Evolutionary conservation across 2,329 filamentous ascomycete genomes (phyloP).

Genomic region (Aspergillus carbonarius): DNA sequence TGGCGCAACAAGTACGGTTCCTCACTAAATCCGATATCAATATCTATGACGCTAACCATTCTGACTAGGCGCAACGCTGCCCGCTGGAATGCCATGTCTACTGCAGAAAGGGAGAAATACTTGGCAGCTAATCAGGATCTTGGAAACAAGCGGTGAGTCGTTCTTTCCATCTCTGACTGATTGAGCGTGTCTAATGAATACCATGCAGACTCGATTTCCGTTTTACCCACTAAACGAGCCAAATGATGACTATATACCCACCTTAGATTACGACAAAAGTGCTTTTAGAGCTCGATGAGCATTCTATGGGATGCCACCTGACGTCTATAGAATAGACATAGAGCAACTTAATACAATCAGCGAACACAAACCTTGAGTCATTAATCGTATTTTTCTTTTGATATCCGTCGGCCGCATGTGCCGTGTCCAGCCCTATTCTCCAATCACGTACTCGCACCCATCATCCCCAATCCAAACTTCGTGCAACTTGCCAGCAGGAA

Average conservation of each 20-base stretch:
- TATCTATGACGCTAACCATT: conserved; percentile 3
- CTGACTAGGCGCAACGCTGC: conserved; percentile 30
- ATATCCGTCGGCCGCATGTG: not conserved
- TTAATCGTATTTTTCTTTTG: not conserved
- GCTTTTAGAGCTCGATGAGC: not conserved
- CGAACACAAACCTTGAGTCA: not conserved
- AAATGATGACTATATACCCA: not conserved
- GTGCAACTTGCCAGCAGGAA: conserved; percentile 56
- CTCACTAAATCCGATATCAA: not conserved
- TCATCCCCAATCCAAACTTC: conserved; percentile 62
- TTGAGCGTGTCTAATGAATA: not conserved
- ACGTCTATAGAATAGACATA: not conserved
- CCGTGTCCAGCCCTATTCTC: conserved; percentile 41
- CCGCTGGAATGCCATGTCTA: conserved; percentile 43
- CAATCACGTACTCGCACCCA: conserved; percentile 63
- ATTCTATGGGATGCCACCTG: not conserved
- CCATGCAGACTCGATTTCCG: conserved; percentile 37
- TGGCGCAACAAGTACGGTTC: conserved; percentile 40
- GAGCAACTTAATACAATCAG: not conserved
- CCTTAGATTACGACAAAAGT: not conserved
- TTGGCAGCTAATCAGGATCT: conserved; percentile 38
- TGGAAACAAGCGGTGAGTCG: conserved; percentile 45
- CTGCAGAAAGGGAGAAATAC: conserved; percentile 39
- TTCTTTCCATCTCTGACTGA: not conserved
- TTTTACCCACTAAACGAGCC: conserved; percentile 32